Base-by-base conservation (phyloP, 1,284 basidiomycete genomes). In the Mycosarcoma mackinlayi region DNA sequence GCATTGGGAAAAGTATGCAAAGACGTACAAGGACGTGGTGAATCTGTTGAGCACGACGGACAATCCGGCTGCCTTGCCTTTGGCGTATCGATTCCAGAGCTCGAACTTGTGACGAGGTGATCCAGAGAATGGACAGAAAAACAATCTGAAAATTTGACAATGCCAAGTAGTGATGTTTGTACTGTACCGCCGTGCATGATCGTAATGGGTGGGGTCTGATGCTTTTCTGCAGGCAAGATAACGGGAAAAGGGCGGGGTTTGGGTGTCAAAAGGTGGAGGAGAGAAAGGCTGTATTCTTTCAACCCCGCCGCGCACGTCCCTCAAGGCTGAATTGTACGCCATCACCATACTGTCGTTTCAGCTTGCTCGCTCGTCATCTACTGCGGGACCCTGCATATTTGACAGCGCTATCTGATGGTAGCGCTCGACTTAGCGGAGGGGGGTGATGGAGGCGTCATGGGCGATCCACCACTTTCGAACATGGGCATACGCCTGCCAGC, bases 1-100 rank as follows among this genome's bases (percentile, higher is more conserved):
- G 6, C 66, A 62, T 27, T 82, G 80, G 80, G 70, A 74, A 41
- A 76, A 56, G 46, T 59, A 75, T 42, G 64, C 58, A 7, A 69
- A 74, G 75, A 77, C 66, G 18, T 81, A 79, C 59, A 76, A 75
- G 49, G 78, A 81, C 49, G 72, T 79, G 16, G 79, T 82, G 52
- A 76, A 73, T 30, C 59, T 81, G 35, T 58, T 80, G 31, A 76
- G 79, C 27, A 82, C 78, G 8, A 81, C 80, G 25, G 80, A 82
- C 40, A 82, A 81, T 38, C 80, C 80, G 6, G 78, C 80, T 2
- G 80, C 80, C 4, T 45, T 79, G 46, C 80, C 80, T 8, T 55
- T 82, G 19, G 71, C 78, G 28, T 77, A 81, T 41, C 67, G 77
- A 13, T 67, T 82, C 28, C 78, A 81, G 60, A 76, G 69, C 46